phyloP scores from a whole-genome alignment of 1,284 basidiomycete genomes.

The Exobasidium rhododendri region DNA sequence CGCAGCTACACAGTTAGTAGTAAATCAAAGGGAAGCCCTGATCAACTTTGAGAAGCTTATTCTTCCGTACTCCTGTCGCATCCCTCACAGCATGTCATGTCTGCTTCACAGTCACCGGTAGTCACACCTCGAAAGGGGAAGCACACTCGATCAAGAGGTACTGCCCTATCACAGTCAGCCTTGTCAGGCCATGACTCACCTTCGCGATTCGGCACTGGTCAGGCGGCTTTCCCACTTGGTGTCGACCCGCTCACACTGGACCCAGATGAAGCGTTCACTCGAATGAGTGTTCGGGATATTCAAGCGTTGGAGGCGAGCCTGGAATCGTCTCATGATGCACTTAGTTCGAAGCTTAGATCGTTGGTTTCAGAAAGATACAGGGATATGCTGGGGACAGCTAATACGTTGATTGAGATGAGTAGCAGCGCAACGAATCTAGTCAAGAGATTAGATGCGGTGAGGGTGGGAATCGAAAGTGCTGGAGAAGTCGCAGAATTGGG shows the following conservation, averaged over 20 bases:
- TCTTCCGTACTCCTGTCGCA: background rate
- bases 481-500: conserved; percentile 1
- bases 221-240: conserved; percentile 1
- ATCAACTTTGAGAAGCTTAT: too few species aligned
- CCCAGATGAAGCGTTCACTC: conserved; percentile 2
- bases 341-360: conserved; percentile 21
- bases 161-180: background rate
- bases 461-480: conserved; percentile 12
- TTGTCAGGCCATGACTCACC: background rate
- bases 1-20: too few species aligned
- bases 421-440: conserved; percentile 28
- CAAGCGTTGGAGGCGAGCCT: conserved; percentile 8
- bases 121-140: background rate
- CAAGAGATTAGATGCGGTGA: conserved; percentile 22
- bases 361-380: conserved; percentile 42
- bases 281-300: conserved; percentile 3
- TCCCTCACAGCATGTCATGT: background rate
- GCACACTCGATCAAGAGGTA: background rate
- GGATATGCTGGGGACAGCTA: conserved; percentile 41
- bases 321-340: background rate
- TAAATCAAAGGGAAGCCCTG: too few species aligned
- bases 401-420: conserved; percentile 43
- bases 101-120: background rate
- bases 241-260: conserved; percentile 7
- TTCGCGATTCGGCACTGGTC: background rate